These are phyloP conservation scores for Vishniacozyma victoriae DNA, from an alignment of 768 basidiomycete species.

Conservation along the genomic window DNA sequence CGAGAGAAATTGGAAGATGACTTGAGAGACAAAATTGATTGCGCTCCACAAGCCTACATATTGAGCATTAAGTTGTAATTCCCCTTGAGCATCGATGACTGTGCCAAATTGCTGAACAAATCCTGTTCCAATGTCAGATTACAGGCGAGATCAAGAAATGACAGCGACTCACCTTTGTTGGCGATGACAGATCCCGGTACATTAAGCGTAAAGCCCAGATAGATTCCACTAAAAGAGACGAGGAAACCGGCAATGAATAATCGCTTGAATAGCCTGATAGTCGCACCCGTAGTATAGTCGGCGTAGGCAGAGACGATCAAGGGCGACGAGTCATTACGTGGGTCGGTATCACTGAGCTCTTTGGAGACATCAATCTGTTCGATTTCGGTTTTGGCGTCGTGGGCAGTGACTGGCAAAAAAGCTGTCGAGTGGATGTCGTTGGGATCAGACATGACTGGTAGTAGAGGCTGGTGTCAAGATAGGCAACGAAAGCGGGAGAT, in stretches of 20 bases:
- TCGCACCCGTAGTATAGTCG: background rate
- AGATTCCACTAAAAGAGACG: conserved; percentile 10
- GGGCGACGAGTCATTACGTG: background rate
- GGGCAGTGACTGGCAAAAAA: no score
- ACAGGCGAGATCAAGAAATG: background rate
- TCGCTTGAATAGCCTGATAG: conserved; percentile 13
- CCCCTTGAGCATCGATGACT: background rate
- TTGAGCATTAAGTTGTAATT: background rate
- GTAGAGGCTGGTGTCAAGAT: no score
- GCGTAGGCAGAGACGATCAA: conserved; percentile 9
- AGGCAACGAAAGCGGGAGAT: no score
- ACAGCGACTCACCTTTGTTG: conserved; percentile 1
- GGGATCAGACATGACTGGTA: background rate
- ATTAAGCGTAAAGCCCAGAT: background rate
- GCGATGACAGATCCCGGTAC: conserved; percentile 10
- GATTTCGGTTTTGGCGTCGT: no score
- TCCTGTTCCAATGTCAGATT: background rate
- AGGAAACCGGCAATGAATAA: conserved; percentile 1
- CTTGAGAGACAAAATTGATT: background rate
- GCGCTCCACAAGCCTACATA: background rate
- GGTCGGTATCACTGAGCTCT: background rate
- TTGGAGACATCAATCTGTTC: no score
- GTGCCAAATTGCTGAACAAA: background rate
- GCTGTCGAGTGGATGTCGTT: background rate
- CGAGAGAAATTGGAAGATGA: background rate